Evolutionary conservation across 331 rosid genomes (phyloP).

Genomic region (Quercus phellos): DNA sequence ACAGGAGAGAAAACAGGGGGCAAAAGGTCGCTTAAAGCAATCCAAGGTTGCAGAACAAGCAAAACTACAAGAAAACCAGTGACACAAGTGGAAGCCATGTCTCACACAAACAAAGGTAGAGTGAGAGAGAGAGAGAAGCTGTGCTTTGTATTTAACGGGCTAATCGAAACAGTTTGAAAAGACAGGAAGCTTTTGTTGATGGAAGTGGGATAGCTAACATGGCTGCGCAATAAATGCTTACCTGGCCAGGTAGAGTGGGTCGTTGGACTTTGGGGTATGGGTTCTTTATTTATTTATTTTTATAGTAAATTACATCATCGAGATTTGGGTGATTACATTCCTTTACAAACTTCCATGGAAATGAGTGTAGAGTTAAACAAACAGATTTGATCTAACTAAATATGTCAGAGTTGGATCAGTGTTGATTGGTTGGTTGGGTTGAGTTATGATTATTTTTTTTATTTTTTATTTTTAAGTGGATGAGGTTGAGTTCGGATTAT

Average conservation of each 20-base stretch:
- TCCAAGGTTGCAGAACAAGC: constrained; percentile 36
- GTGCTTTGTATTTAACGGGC: background rate
- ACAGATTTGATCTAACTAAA: too few relatives aligned
- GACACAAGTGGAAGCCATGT: constrained; percentile 42
- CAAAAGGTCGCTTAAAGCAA: constrained; percentile 32
- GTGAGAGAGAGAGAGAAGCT: background rate
- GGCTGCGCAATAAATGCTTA: background rate
- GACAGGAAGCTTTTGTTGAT: constrained; percentile 2
- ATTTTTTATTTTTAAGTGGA: too few relatives aligned
- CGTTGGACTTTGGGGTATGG: constrained; percentile 37
- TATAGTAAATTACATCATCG: too few relatives aligned
- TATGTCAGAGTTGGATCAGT: too few relatives aligned
- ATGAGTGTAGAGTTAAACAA: too few relatives aligned
- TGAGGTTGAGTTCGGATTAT: accelerated
- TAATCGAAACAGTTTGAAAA: constrained; percentile 7
- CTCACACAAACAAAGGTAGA: background rate
- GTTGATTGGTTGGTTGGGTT: too few relatives aligned
- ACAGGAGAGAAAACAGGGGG: constrained; percentile 62
- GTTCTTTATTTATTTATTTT: too few relatives aligned
- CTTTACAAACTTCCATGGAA: too few relatives aligned
- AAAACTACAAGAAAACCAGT: constrained; percentile 26
- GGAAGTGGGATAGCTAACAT: constrained; percentile 6
- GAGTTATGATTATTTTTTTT: too few relatives aligned
- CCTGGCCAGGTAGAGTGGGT: background rate
- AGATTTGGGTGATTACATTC: too few relatives aligned